Conservation (phyloP, 805 yeast genomes). For the Kuraishia borneana region DNA sequence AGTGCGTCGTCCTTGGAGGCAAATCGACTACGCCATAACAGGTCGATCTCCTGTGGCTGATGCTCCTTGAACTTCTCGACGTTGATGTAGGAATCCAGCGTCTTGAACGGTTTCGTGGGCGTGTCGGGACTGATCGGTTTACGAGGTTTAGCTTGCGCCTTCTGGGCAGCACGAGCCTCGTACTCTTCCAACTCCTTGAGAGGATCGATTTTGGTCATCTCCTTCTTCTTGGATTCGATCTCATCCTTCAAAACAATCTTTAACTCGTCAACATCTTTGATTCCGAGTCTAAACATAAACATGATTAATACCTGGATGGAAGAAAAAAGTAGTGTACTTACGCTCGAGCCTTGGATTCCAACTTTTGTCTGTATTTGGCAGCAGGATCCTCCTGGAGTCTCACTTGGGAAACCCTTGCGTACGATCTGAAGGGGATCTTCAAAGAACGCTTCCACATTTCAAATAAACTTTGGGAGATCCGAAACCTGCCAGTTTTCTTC, state of each 20-base stretch:
- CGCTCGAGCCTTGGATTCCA: too few relatives aligned
- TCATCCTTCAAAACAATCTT: slow-evolving; percentile 50
- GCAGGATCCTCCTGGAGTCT: too few relatives aligned
- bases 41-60: slow-evolving; percentile 53
- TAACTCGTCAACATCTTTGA: slow-evolving; percentile 42
- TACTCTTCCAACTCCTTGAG: slow-evolving; percentile 50
- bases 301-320: background rate
- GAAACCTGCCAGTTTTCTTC: too few relatives aligned
- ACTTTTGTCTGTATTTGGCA: too few relatives aligned
- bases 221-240: slow-evolving; percentile 42
- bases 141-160: slow-evolving; percentile 6
- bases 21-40: slow-evolving; percentile 86
- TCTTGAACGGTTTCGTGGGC: slow-evolving; percentile 47
- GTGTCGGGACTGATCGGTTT: slow-evolving; percentile 25
- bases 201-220: slow-evolving; percentile 57
- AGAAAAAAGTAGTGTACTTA: too few relatives aligned
- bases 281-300: slow-evolving; percentile 21
- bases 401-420: too few relatives aligned
- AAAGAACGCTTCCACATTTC: too few relatives aligned
- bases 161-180: slow-evolving; percentile 12
- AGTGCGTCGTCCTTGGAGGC: slow-evolving; percentile 44
- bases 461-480: too few relatives aligned
- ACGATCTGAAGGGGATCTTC: too few relatives aligned
- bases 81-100: slow-evolving; percentile 61
- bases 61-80: slow-evolving; percentile 51